phyloP scores from a whole-genome alignment of 2,329 filamentous ascomycete genomes.

The Clarireedia hainanense region DNA sequence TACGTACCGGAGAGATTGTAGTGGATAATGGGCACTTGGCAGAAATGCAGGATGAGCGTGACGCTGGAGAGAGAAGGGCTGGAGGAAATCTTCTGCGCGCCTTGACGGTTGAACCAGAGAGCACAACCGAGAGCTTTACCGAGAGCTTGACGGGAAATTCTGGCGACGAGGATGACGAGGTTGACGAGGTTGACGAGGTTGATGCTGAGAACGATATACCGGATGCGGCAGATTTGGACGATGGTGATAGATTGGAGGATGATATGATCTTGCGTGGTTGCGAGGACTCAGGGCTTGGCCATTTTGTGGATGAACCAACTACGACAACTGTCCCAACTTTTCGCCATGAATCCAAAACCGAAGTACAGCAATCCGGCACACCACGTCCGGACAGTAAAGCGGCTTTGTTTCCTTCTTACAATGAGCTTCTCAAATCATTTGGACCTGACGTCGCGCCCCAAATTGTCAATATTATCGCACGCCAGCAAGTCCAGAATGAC shows the following conservation, averaged over 20 bases:
- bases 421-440: slow-evolving; percentile 26
- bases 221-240: slow-evolving; percentile 15
- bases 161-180: slow-evolving; percentile 18
- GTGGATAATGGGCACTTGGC: slow-evolving; percentile 83
- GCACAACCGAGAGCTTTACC: slow-evolving; percentile 9
- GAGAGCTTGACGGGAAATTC: slow-evolving; percentile 17
- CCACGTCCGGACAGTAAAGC: neutral
- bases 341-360: neutral
- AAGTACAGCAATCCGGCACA: neutral
- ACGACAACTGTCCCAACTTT: neutral
- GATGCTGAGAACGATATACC: slow-evolving; percentile 21
- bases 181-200: slow-evolving; percentile 10
- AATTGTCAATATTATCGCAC: slow-evolving; percentile 23
- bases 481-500: slow-evolving; percentile 17
- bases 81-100: slow-evolving; percentile 19
- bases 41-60: slow-evolving; percentile 50
- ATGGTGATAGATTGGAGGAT: slow-evolving; percentile 26
- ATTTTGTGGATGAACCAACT: neutral
- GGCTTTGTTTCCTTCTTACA: slow-evolving; percentile 19
- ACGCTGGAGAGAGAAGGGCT: slow-evolving; percentile 32
- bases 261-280: slow-evolving; percentile 28
- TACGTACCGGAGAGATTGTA: slow-evolving; percentile 72
- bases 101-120: slow-evolving; percentile 26
- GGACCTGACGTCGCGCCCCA: slow-evolving; percentile 25
- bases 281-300: slow-evolving; percentile 15